Evolutionary conservation across 805 yeast genomes (phyloP).

Genomic region (Jamesozyma jinghongensis): DNA sequence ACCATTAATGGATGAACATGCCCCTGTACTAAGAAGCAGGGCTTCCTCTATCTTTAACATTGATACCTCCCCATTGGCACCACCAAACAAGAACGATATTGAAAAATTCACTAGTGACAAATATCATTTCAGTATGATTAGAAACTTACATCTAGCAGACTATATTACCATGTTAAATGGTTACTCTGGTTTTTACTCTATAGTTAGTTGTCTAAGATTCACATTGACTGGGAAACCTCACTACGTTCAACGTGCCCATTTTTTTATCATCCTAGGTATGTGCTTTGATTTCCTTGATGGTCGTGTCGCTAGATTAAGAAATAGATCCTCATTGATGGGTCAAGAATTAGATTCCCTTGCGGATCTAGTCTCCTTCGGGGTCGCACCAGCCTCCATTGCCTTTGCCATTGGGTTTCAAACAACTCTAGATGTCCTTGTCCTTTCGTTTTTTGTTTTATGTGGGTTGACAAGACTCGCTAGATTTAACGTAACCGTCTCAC

Average conservation of each 20-base stretch:
- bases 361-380: constrained; percentile 89
- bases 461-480: constrained; percentile 92
- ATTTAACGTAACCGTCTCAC: constrained; percentile 88
- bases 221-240: constrained; percentile 59
- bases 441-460: constrained; percentile 82
- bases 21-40: constrained; percentile 31
- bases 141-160: constrained; percentile 91
- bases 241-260: constrained; percentile 80
- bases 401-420: constrained; percentile 85
- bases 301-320: constrained; percentile 88
- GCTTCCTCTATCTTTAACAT: constrained; percentile 47
- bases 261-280: constrained; percentile 80
- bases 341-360: constrained; percentile 97
- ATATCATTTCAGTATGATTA: constrained; percentile 76
- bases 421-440: constrained; percentile 64
- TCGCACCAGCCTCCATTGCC: constrained; percentile 89
- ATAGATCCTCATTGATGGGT: constrained; percentile 88
- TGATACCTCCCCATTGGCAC: constrained; percentile 52
- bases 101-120: constrained; percentile 71
- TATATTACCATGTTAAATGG: constrained; percentile 92
- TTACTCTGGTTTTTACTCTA: constrained; percentile 85
- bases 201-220: constrained; percentile 76
- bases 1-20: constrained; percentile 6
- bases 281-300: constrained; percentile 97
- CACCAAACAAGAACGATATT: constrained; percentile 71